phyloP scores from a whole-genome alignment of 257 asterid species.

The Paulownia fortunei region DNA sequence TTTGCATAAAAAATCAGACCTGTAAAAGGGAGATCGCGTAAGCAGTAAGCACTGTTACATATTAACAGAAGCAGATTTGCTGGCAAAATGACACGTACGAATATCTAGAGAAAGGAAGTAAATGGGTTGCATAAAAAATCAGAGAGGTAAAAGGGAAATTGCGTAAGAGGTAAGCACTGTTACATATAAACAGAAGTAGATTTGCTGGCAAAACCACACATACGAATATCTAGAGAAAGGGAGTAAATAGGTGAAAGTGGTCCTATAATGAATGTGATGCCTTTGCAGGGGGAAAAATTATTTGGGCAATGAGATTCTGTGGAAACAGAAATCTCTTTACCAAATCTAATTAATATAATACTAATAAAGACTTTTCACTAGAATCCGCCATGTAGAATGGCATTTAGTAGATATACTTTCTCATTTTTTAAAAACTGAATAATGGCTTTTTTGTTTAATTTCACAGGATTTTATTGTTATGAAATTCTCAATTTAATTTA shows the following conservation, averaged over 20 bases:
- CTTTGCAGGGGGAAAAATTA: constrained; percentile 18
- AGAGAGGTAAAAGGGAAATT: not conserved
- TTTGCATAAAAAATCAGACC: not conserved
- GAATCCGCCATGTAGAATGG: not conserved
- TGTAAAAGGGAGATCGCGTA: not conserved
- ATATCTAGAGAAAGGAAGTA: constrained; percentile 19
- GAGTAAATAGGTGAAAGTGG: constrained; percentile 6
- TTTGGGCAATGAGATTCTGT: constrained; percentile 6
- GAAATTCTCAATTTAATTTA: not conserved
- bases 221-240: constrained; percentile 15
- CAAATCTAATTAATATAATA: not conserved
- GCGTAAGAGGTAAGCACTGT: constrained; percentile 7
- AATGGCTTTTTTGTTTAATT: not conserved
- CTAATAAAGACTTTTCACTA: constrained; percentile 11
- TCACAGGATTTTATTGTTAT: not conserved
- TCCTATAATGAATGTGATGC: not conserved
- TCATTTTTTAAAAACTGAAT: not conserved
- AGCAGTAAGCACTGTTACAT: constrained; percentile 21
- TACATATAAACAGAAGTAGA: constrained; percentile 23
- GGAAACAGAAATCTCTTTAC: constrained; percentile 6
- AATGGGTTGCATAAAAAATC: not conserved
- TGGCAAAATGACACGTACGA: not conserved
- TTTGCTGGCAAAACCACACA: constrained; percentile 2
- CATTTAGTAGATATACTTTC: not conserved
- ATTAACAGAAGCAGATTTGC: constrained; percentile 17